Evolutionary conservation across 1,139 yeast species (phyloP).

Genomic region (Taphrina flavorubra): DNA sequence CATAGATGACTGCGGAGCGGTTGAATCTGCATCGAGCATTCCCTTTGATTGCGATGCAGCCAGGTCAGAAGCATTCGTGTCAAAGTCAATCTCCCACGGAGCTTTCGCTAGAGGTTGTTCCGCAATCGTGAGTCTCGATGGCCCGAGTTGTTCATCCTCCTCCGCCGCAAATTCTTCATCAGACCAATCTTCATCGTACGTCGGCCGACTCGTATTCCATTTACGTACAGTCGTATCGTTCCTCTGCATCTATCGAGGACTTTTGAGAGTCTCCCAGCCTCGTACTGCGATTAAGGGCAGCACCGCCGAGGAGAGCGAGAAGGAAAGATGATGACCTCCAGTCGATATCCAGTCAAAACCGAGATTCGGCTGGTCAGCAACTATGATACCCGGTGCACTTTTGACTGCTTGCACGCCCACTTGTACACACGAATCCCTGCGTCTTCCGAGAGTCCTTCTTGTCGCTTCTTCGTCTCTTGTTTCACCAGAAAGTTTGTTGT

Average conservation of each 20-base stretch:
- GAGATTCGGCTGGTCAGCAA: not conserved
- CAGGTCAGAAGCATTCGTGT: not conserved
- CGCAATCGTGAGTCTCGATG: not conserved
- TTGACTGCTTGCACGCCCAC: too few species aligned
- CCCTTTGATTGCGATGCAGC: too few species aligned
- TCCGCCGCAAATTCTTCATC: slow-evolving; percentile 9
- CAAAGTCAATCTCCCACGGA: slow-evolving; percentile 10
- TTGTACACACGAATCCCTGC: not conserved
- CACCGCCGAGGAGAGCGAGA: too few species aligned
- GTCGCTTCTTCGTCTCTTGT: not conserved
- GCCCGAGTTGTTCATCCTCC: not conserved
- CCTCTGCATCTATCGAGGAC: slow-evolving; percentile 8
- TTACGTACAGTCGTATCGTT: slow-evolving; percentile 20
- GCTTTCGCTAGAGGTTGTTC: slow-evolving; percentile 2
- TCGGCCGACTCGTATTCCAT: slow-evolving; percentile 18
- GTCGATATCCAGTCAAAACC: too few species aligned
- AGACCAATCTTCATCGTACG: slow-evolving; percentile 28
- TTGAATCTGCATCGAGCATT: too few species aligned
- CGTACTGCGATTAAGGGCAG: not conserved
- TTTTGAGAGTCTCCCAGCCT: not conserved
- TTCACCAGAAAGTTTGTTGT: not conserved
- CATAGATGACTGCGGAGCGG: not conserved
- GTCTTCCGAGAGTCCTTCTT: not conserved
- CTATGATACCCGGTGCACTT: too few species aligned
- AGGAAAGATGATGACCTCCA: too few species aligned